Percentiles rank a stretch among this genome's conserved stretches.
Conservation (phyloP, 345 rosid species). For the Brassica nigra region DNA sequence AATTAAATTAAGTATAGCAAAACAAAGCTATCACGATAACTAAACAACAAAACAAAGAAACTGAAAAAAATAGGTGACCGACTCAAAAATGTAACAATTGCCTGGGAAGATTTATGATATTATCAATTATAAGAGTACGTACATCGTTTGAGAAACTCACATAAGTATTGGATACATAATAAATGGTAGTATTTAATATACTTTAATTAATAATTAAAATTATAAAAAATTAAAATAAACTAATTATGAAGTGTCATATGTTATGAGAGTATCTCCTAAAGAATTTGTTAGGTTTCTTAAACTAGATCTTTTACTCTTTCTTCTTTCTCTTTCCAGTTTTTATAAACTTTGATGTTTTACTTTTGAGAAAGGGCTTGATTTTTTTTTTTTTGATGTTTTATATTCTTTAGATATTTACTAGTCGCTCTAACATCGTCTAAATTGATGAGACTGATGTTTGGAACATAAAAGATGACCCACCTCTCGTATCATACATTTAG, state of each 20-base stretch:
- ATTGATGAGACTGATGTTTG: slow-evolving; percentile 21
- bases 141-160: neutral
- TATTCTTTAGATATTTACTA: neutral
- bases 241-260: neutral
- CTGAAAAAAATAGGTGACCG: neutral
- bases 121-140: neutral
- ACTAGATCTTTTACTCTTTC: neutral
- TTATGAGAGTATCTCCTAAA: neutral
- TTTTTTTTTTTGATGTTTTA: neutral
- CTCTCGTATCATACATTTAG: slow-evolving; percentile 29
- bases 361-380: neutral
- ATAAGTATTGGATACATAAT: neutral
- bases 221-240: neutral
- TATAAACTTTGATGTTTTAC: neutral
- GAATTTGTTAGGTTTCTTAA: neutral
- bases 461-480: slow-evolving; percentile 38
- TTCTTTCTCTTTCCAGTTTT: neutral
- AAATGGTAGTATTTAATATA: neutral
- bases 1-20: neutral
- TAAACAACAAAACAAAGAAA: neutral
- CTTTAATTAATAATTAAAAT: no score
- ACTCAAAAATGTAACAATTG: neutral
- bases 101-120: neutral
- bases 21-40: neutral
- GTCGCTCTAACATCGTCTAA: neutral